Conservation (phyloP, 768 basidiomycete genomes). For the Mycena olivaceomarginata region DNA sequence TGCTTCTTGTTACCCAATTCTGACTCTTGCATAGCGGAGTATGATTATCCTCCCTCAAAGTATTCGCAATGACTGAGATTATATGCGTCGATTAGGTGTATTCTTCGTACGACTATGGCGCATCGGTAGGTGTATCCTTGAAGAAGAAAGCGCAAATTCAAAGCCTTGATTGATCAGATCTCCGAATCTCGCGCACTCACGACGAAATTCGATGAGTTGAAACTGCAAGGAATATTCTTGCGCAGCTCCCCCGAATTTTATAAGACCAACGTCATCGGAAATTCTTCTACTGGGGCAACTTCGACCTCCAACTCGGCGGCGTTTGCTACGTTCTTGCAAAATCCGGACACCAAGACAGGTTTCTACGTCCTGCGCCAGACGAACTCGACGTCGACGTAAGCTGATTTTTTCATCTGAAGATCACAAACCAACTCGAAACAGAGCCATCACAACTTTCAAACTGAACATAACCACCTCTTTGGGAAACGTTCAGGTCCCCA, state of each 20-base stretch:
- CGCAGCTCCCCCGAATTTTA: constrained; percentile 87
- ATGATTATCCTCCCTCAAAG: background rate
- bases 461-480: constrained; percentile 74
- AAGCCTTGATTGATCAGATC: constrained; percentile 58
- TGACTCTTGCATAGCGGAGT: constrained; percentile 37
- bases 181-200: constrained; percentile 81
- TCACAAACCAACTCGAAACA: constrained; percentile 42
- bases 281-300: constrained; percentile 70
- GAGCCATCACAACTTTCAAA: constrained; percentile 73
- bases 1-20: background rate
- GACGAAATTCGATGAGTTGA: constrained; percentile 85
- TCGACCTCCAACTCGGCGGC: constrained; percentile 65
- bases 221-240: constrained; percentile 86
- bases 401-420: constrained; percentile 8
- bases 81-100: constrained; percentile 34
- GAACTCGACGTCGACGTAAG: constrained; percentile 81
- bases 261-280: constrained; percentile 86
- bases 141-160: background rate
- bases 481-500: constrained; percentile 75
- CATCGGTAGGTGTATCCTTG: constrained; percentile 60
- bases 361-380: constrained; percentile 85
- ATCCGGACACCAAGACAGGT: constrained; percentile 78
- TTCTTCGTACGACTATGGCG: constrained; percentile 89
- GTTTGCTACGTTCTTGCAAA: constrained; percentile 78
- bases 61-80: background rate